phyloP scores from a whole-genome alignment of 2,329 filamentous ascomycete species.

The Mycosphaerella arachidis region DNA sequence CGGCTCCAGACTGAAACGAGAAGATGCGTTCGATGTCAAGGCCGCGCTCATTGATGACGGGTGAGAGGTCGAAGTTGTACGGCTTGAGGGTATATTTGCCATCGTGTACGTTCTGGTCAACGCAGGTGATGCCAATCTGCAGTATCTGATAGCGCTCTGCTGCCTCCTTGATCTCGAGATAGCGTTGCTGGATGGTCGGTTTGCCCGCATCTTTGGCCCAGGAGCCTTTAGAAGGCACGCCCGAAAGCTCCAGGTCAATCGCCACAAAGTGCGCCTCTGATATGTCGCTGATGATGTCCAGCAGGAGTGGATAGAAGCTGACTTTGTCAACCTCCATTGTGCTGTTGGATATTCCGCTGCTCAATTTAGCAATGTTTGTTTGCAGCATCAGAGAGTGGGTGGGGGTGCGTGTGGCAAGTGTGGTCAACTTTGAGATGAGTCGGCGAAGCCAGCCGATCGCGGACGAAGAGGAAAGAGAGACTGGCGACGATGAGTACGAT shows the following conservation, averaged over 20 bases:
- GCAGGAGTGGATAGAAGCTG: slow-evolving; percentile 49
- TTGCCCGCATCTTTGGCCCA: slow-evolving; percentile 36
- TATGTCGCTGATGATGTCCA: slow-evolving; percentile 55
- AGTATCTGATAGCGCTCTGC: slow-evolving; percentile 61
- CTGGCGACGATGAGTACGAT: slow-evolving; percentile 7
- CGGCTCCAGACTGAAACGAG: slow-evolving; percentile 54
- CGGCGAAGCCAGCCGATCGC: slow-evolving; percentile 4
- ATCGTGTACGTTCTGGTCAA: slow-evolving; percentile 52
- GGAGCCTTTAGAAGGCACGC: slow-evolving; percentile 48
- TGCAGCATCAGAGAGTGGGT: slow-evolving; percentile 9
- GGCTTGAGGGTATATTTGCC: slow-evolving; percentile 57
- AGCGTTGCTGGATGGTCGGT: slow-evolving; percentile 56
- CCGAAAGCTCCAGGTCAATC: slow-evolving; percentile 64
- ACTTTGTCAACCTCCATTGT: slow-evolving; percentile 55
- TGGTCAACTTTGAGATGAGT: slow-evolving; percentile 10
- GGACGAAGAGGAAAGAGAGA: slow-evolving; percentile 19
- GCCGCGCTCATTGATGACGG: slow-evolving; percentile 47
- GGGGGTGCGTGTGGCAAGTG: slow-evolving; percentile 10
- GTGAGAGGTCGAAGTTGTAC: slow-evolving; percentile 62
- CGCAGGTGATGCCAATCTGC: slow-evolving; percentile 63
- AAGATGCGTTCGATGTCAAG: slow-evolving; percentile 59
- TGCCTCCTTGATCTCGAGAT: slow-evolving; percentile 56
- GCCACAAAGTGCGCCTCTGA: slow-evolving; percentile 58
- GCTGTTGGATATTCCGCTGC: slow-evolving; percentile 53
- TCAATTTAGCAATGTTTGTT: slow-evolving; percentile 12